Evolutionary conservation across 306 rosid genomes (phyloP).

Genomic region (Cucurbita maxima): DNA sequence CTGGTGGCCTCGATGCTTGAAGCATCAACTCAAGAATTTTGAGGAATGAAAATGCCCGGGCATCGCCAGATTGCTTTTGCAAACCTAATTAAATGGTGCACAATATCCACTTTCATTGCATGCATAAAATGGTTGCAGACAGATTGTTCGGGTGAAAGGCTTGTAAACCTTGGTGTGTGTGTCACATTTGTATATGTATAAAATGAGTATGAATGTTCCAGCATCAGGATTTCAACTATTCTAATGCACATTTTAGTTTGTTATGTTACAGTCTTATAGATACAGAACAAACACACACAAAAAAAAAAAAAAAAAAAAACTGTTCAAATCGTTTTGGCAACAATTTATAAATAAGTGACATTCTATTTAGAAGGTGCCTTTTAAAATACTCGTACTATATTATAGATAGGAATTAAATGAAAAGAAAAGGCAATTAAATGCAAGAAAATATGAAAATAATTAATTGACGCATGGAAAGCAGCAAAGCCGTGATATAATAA

Average conservation of each 20-base stretch:
- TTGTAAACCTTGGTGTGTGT: background rate
- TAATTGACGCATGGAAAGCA: background rate
- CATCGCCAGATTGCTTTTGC: constrained; percentile 78
- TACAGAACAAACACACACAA: background rate
- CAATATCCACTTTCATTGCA: constrained; percentile 3
- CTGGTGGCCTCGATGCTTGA: constrained; percentile 41
- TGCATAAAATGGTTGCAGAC: background rate
- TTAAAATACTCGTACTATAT: background rate
- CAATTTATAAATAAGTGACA: background rate
- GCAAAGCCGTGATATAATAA: background rate
- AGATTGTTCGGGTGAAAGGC: background rate
- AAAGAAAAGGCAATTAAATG: background rate
- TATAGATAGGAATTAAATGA: background rate
- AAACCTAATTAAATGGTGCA: constrained; percentile 50
- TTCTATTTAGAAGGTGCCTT: background rate
- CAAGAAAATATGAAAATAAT: background rate
- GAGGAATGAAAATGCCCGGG: constrained; percentile 88
- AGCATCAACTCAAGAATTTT: constrained; percentile 83
- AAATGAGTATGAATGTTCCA: background rate
- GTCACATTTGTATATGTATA: background rate
- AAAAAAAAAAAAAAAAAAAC: background rate
- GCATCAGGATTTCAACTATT: background rate
- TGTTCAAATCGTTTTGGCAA: background rate
- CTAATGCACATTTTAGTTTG: background rate
- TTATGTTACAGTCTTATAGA: background rate